phyloP scores from a whole-genome alignment of 2,329 filamentous ascomycete species.

The Rasamsonia emersonii region DNA sequence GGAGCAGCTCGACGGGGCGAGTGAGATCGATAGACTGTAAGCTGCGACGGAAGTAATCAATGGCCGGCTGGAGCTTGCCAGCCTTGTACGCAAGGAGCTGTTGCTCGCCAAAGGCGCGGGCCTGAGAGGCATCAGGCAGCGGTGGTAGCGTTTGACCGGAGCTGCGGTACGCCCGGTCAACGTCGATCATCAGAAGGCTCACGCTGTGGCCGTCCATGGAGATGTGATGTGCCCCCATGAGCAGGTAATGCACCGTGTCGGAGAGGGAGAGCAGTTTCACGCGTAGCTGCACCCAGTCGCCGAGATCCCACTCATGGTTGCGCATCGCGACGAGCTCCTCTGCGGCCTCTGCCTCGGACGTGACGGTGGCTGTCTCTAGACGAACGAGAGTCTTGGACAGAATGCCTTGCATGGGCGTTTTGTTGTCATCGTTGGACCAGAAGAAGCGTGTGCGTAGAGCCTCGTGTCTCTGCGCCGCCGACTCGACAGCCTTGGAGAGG shows the following conservation, averaged over 20 bases:
- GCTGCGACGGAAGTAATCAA: too few relatives aligned
- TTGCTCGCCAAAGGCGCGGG: too few relatives aligned
- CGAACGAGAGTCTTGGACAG: conserved; percentile 14
- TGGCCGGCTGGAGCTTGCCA: too few relatives aligned
- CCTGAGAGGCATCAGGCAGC: too few relatives aligned
- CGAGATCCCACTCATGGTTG: conserved; percentile 26
- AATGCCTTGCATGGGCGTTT: conserved; percentile 19
- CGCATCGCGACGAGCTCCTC: conserved; percentile 14
- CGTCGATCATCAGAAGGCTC: too few relatives aligned
- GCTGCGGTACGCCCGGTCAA: too few relatives aligned
- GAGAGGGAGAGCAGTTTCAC: conserved; percentile 25
- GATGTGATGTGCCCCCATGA: conserved; percentile 41
- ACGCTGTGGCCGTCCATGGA: too few relatives aligned
- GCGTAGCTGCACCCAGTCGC: too few relatives aligned
- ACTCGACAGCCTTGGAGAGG: conserved; percentile 20
- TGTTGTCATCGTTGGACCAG: conserved; percentile 10
- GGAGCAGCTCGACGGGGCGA: too few relatives aligned
- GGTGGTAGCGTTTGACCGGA: too few relatives aligned
- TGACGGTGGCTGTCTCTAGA: conserved; percentile 16
- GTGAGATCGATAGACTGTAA: too few relatives aligned
- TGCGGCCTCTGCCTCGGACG: conserved; percentile 11
- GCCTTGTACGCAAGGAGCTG: too few relatives aligned
- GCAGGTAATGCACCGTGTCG: conserved; percentile 24
- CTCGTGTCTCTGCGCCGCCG: conserved; percentile 18
- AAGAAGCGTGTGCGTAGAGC: conserved; percentile 19